Conservation (phyloP, 1,284 basidiomycete genomes). For the Cystobasidium pallidum region DNA sequence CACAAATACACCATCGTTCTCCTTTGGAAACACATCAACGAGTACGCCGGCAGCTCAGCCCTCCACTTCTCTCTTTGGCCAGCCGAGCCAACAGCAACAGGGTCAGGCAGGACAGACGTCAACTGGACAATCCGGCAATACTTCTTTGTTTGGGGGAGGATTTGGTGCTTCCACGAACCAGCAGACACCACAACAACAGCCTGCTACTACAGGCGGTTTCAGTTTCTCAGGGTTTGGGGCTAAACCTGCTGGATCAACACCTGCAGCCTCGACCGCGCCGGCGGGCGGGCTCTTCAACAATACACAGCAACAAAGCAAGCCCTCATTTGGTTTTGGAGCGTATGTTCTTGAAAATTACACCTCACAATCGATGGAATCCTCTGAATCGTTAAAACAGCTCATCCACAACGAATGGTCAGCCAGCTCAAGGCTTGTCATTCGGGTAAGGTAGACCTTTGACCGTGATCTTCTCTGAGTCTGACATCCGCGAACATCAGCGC, state of each 20-base stretch:
- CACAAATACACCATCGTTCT: conserved; percentile 30
- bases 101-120: conserved; percentile 5
- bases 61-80: conserved; percentile 28
- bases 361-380: too few relatives aligned
- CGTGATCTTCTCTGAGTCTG: background rate
- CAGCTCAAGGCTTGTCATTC: conserved; percentile 14
- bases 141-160: conserved; percentile 24
- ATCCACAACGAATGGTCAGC: conserved; percentile 5
- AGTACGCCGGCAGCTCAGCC: conserved; percentile 11
- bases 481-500: background rate
- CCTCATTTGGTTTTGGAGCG: conserved; percentile 27
- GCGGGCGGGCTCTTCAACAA: conserved; percentile 30
- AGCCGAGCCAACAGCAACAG: conserved; percentile 31
- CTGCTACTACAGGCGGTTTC: conserved; percentile 21
- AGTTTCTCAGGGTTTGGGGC: conserved; percentile 28
- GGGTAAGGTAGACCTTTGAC: conserved; percentile 3
- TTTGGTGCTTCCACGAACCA: background rate
- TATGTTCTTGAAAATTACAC: too few relatives aligned
- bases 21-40: conserved; percentile 28
- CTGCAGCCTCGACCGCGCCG: conserved; percentile 11
- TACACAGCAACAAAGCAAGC: conserved; percentile 33
- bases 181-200: conserved; percentile 27
- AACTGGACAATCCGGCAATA: conserved; percentile 6
- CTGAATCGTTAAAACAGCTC: background rate
- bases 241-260: conserved; percentile 30